Base-by-base conservation (phyloP, 345 rosid species). In the Erysimum cheiranthoides region DNA sequence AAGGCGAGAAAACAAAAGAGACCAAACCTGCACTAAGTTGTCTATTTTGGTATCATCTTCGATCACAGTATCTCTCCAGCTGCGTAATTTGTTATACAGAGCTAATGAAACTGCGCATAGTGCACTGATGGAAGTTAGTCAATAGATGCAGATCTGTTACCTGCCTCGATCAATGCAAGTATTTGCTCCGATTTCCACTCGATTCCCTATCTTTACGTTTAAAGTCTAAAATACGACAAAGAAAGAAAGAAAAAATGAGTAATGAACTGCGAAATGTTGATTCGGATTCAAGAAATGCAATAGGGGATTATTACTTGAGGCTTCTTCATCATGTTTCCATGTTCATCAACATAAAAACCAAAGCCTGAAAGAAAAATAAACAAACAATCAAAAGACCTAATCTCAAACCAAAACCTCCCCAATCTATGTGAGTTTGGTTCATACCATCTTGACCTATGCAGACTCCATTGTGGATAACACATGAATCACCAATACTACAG, bases 391-490 rank as follows among this genome's bases (percentile, higher is more conserved):
- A 63, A 73, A 34, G 49, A 34, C 10, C 0, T 10, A 8, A 11
- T 10, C 10, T 61, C 36, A 42, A 54, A 17, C 13, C n/a, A 39
- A 40, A 53, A 30, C 5, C 21, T 63, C 53, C 31, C 30, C 13
- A 38, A 27, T 34, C 32, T 12, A 66, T 18, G 43, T 52, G 56
- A 43, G 34, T 43, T 43, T 46, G 36, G 17, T 59, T 35, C 16
- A 60, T 71, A 71, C 97, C 97, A 84, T 93, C 96, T 82, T 93
- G 96, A 82, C 98, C 98, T 12, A 93, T 79, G 83, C 94, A 86
- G 13, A 73, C 94, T 51, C 98, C 98, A 81, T 80, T 83, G 78
- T 91, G 91, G 39, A 91, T 75, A 21, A 79, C 77, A 82, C 97
- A 89, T 7, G 82, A 87, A 73, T 87, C 86, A 10, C 97, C 96